Percentiles rank a stretch among this genome's conserved stretches.
Evolutionary conservation across 2,329 filamentous ascomycete species (phyloP).

Genomic region (Hymenoscyphus scutula): DNA sequence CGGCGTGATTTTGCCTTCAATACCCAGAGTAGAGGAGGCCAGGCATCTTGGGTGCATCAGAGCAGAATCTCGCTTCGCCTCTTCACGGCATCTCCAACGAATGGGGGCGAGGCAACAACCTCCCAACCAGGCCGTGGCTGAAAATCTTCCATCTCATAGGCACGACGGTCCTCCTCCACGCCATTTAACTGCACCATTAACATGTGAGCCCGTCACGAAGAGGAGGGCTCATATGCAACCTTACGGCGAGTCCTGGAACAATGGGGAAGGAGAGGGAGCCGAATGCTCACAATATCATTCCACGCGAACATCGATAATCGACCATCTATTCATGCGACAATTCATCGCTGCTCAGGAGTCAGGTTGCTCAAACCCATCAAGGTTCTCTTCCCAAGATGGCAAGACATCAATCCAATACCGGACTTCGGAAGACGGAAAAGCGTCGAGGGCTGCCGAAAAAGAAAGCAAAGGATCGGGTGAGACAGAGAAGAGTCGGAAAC

Average conservation of each 20-base stretch:
- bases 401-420: background rate
- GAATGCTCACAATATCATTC: no score
- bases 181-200: background rate
- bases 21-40: background rate
- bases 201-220: slow-evolving; percentile 3
- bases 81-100: background rate
- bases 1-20: background rate
- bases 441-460: background rate
- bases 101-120: background rate
- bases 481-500: background rate
- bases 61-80: background rate
- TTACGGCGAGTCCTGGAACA: background rate
- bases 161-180: background rate
- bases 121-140: background rate
- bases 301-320: background rate
- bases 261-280: slow-evolving; percentile 5
- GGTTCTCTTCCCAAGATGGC: no score
- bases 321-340: no score
- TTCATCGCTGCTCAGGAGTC: no score
- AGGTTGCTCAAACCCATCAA: no score
- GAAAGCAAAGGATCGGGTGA: background rate
- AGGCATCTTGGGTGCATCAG: background rate
- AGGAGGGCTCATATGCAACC: slow-evolving; percentile 1
- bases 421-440: background rate
- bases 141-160: background rate